These are phyloP conservation scores for Colletotrichum somersetense DNA, from an alignment of 2,329 filamentous ascomycete genomes.

Conservation along the genomic window DNA sequence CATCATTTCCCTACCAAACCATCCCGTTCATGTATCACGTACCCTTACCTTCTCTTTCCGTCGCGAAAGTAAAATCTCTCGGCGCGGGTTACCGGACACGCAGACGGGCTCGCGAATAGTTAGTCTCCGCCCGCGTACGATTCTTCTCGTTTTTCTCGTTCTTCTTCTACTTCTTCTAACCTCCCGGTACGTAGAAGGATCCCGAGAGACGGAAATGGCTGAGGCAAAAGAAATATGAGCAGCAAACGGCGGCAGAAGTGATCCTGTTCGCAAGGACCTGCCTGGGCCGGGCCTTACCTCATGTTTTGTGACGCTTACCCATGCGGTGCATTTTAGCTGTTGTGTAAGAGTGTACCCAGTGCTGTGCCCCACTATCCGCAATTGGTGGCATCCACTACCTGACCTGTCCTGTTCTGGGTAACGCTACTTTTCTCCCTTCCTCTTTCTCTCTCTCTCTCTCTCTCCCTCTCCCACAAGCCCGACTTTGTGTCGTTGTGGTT, in stretches of 20 bases:
- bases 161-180: background rate
- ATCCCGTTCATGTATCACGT: background rate
- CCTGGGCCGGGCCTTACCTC: background rate
- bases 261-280: conserved; percentile 1
- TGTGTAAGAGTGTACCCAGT: conserved; percentile 10
- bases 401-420: conserved; percentile 34
- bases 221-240: background rate
- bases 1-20: conserved; percentile 14
- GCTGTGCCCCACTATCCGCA: conserved; percentile 42
- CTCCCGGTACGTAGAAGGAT: too few relatives aligned
- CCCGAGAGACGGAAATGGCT: background rate
- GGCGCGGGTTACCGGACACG: background rate
- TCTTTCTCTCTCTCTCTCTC: background rate
- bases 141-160: background rate
- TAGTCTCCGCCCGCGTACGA: background rate
- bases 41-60: conserved; percentile 1
- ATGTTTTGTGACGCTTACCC: conserved; percentile 14
- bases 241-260: background rate
- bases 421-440: conserved; percentile 36
- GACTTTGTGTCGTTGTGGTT: conserved; percentile 34
- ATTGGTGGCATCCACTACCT: conserved; percentile 37
- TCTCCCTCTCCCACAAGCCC: conserved; percentile 17
- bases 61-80: background rate
- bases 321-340: conserved; percentile 18
- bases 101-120: conserved; percentile 2